Conservation (phyloP, 495 filamentous ascomycete species). For the Emericellopsis terricola region DNA sequence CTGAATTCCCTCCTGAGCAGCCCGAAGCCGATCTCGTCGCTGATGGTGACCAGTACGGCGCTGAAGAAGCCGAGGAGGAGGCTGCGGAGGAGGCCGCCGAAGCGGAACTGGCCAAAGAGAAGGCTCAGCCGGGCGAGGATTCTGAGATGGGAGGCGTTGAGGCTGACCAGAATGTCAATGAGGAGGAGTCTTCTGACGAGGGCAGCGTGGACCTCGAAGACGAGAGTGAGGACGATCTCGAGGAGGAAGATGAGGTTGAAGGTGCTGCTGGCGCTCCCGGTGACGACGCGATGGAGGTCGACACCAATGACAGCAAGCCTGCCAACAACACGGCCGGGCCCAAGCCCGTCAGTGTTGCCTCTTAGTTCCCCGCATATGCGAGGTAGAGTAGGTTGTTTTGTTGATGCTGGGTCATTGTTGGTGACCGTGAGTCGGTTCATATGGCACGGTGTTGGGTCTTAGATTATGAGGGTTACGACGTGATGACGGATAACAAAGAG, state of each 20-base stretch:
- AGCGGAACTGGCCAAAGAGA: constrained; percentile 22
- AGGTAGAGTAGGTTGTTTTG: too few relatives aligned
- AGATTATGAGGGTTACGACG: too few relatives aligned
- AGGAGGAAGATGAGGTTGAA: constrained; percentile 70
- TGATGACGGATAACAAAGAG: too few relatives aligned
- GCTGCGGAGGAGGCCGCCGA: constrained; percentile 33
- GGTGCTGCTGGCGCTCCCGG: constrained; percentile 46
- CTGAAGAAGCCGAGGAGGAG: constrained; percentile 61
- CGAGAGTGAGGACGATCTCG: constrained; percentile 65
- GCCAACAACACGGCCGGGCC: constrained; percentile 1
- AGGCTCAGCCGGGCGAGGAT: constrained; percentile 40
- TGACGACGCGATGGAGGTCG: constrained; percentile 76
- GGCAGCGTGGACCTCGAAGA: constrained; percentile 93
- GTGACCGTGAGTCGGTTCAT: too few relatives aligned
- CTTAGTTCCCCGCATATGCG: not conserved
- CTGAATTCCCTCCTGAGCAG: constrained; percentile 93
- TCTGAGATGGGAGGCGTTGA: constrained; percentile 72
- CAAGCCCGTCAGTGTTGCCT: constrained; percentile 1
- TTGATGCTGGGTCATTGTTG: too few relatives aligned
- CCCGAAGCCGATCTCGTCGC: constrained; percentile 77
- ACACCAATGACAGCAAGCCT: constrained; percentile 22
- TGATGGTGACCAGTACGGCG: constrained; percentile 81
- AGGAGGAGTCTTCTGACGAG: constrained; percentile 65
- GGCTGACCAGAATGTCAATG: constrained; percentile 20
- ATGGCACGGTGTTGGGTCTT: too few relatives aligned